Percentiles rank a stretch among this genome's conserved stretches.
Evolutionary conservation across 2,329 filamentous ascomycete species (phyloP).

Genomic region (Colletotrichum abscissum): DNA sequence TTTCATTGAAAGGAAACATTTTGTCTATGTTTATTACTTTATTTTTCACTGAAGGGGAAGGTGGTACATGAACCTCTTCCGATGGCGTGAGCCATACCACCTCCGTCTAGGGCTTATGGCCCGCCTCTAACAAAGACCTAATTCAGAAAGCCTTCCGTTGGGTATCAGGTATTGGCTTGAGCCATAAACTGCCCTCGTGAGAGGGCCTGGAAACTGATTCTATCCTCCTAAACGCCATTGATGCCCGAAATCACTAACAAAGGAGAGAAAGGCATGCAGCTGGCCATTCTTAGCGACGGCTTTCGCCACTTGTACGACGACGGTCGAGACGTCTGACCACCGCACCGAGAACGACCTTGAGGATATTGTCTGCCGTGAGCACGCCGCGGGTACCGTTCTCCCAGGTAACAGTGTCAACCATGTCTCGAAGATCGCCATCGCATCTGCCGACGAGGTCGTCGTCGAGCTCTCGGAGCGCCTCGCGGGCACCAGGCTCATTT

Average conservation of each 20-base stretch:
- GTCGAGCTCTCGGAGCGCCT: conserved; percentile 78
- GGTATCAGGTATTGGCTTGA: conserved; percentile 12
- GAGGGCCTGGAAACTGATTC: neutral
- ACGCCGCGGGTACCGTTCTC: conserved; percentile 50
- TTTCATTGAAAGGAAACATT: neutral
- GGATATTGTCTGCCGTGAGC: conserved; percentile 76
- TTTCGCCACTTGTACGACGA: conserved; percentile 35
- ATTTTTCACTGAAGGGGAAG: neutral
- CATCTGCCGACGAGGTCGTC: conserved; percentile 72
- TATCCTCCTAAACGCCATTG: conserved; percentile 20
- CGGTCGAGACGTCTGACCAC: conserved; percentile 66
- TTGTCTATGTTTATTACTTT: neutral
- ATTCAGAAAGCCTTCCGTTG: conserved; percentile 1
- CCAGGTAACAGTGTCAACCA: conserved; percentile 91
- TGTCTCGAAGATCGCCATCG: conserved; percentile 76
- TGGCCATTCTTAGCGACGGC: conserved; percentile 8
- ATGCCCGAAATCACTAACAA: conserved; percentile 1
- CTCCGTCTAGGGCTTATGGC: neutral
- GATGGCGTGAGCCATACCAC: conserved; percentile 1
- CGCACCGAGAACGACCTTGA: conserved; percentile 85
- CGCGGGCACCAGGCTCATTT: conserved; percentile 71
- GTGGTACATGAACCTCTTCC: neutral
- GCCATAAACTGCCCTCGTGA: neutral
- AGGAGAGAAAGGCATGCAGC: neutral
- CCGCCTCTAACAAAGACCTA: neutral